Evolutionary conservation across 495 filamentous ascomycete genomes (phyloP).

Genomic region (Penicillium egyptiacum): DNA sequence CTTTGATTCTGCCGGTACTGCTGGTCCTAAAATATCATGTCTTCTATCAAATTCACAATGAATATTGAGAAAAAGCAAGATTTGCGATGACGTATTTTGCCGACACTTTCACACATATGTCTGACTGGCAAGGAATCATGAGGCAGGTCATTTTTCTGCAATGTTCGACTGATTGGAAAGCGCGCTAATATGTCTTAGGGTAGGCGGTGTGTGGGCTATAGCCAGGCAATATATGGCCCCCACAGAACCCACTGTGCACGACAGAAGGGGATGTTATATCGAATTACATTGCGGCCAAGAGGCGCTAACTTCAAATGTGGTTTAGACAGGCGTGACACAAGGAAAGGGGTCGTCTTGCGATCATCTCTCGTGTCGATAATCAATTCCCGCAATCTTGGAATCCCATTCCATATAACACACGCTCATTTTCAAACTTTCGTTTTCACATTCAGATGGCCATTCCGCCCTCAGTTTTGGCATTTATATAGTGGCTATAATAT

Average conservation of each 20-base stretch:
- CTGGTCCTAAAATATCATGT: not conserved
- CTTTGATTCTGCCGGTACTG: not conserved
- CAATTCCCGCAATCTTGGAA: slow-evolving; percentile 5
- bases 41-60: not conserved
- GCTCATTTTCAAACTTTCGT: slow-evolving; percentile 3
- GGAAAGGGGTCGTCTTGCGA: slow-evolving; percentile 2
- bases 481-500: not conserved
- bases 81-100: not conserved
- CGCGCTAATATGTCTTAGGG: not conserved
- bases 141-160: not conserved
- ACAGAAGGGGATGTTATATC: not conserved
- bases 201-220: not conserved
- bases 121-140: not conserved
- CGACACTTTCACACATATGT: not conserved
- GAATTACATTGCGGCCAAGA: slow-evolving; percentile 5
- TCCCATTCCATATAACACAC: slow-evolving; percentile 2
- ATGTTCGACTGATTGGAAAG: not conserved
- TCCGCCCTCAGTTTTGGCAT: not conserved
- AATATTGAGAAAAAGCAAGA: not conserved
- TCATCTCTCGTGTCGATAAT: not conserved
- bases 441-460: slow-evolving; percentile 3
- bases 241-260: not conserved
- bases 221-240: not conserved
- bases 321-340: not conserved
- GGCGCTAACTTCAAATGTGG: not conserved